Percentiles rank a stretch among this genome's conserved stretches.
These are phyloP conservation scores for Flaveria trinervia DNA, from an alignment of 129 eudicot species.

Conservation along the genomic window DNA sequence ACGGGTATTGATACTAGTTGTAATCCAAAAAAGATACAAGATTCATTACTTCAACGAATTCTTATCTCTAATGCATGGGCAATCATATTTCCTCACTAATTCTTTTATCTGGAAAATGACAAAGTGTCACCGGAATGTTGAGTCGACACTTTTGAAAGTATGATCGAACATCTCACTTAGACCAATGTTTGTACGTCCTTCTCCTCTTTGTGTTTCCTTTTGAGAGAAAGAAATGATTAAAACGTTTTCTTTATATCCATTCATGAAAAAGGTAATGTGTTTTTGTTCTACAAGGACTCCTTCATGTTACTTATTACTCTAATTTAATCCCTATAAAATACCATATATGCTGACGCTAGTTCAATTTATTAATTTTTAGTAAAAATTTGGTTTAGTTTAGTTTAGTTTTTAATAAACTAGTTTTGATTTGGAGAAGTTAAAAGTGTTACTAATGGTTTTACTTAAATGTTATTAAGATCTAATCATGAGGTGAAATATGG, in stretches of 20 bases:
- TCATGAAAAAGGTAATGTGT: neutral
- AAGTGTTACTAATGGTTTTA: no score
- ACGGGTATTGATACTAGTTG: no score
- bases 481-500: neutral
- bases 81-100: neutral
- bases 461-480: no score
- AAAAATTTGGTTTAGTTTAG: neutral
- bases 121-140: conserved; percentile 16
- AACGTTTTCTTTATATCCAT: conserved; percentile 40
- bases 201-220: neutral
- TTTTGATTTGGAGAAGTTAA: no score
- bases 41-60: neutral
- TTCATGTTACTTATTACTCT: conserved; percentile 1
- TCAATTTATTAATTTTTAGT: neutral
- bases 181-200: conserved; percentile 21
- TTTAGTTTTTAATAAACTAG: neutral
- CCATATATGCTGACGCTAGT: neutral
- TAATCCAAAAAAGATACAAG: neutral
- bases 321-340: conserved; percentile 8
- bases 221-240: conserved; percentile 18
- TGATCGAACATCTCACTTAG: conserved; percentile 11
- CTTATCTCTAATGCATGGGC: conserved; percentile 4
- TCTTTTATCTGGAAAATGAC: conserved; percentile 8
- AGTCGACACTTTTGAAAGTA: conserved; percentile 18
- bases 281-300: conserved; percentile 16